phyloP scores from a whole-genome alignment of 768 basidiomycete genomes.

The Leccinellum rugosiceps region DNA sequence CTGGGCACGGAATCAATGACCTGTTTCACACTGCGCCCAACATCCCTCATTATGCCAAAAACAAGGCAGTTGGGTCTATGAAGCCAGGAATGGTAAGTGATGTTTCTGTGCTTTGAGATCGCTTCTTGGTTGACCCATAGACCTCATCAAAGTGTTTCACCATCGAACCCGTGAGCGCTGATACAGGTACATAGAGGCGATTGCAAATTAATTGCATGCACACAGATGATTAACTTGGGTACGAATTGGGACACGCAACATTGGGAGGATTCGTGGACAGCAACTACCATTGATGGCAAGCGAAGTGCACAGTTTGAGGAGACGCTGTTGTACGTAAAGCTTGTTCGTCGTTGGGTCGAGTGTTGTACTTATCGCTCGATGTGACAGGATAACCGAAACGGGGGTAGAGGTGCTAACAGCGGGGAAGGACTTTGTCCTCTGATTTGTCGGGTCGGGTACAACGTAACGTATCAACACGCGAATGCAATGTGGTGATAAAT shows the following conservation, averaged over 20 bases:
- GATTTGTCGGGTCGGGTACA: conserved; percentile 13
- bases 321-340: conserved; percentile 74
- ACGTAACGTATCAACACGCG: conserved; percentile 20
- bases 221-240: conserved; percentile 91
- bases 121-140: conserved; percentile 6
- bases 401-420: conserved; percentile 87
- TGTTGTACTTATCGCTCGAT: conserved; percentile 15
- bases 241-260: conserved; percentile 71
- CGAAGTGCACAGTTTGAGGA: conserved; percentile 97
- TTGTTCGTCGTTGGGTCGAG: not conserved
- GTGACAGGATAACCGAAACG: conserved; percentile 78
- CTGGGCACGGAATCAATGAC: conserved; percentile 86
- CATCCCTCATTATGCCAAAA: conserved; percentile 93
- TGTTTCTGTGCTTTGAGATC: not conserved
- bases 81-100: conserved; percentile 82
- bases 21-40: conserved; percentile 86
- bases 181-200: conserved; percentile 1
- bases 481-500: conserved; percentile 20
- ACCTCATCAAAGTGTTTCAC: conserved; percentile 56
- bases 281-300: conserved; percentile 88
- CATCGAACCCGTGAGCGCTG: conserved; percentile 65
- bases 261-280: conserved; percentile 97
- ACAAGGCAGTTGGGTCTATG: conserved; percentile 91
- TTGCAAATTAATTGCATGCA: conserved; percentile 5
- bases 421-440: conserved; percentile 33